Conservation (phyloP, 768 basidiomycete species). For the Calocybe cyanea region DNA sequence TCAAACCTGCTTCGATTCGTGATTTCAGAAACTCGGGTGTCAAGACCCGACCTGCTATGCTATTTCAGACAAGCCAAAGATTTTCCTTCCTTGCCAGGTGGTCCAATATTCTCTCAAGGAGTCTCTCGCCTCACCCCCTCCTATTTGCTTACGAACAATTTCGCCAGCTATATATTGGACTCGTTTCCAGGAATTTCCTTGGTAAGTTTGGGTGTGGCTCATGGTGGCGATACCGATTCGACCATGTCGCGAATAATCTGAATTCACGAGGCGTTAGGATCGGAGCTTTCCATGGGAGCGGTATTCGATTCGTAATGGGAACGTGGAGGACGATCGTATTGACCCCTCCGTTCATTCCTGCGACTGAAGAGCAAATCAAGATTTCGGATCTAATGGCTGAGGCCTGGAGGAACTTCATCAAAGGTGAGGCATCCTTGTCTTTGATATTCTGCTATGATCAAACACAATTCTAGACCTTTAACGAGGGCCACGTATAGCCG, state of each 20-base stretch:
- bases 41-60: too few species aligned
- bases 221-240: slow-evolving; percentile 31
- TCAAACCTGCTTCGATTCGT: too few species aligned
- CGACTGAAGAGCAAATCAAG: slow-evolving; percentile 23
- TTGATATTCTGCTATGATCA: background rate
- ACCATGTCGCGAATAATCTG: slow-evolving; percentile 28
- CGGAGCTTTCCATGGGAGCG: slow-evolving; percentile 28
- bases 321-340: slow-evolving; percentile 27
- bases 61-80: too few species aligned
- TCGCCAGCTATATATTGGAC: slow-evolving; percentile 17
- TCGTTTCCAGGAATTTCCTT: too few species aligned
- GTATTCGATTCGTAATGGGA: slow-evolving; percentile 32
- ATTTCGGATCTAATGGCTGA: slow-evolving; percentile 30
- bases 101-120: too few species aligned
- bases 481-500: slow-evolving; percentile 27
- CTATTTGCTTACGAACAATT: slow-evolving; percentile 27
- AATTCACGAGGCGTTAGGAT: slow-evolving; percentile 28
- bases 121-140: too few species aligned
- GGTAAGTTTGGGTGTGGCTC: too few species aligned
- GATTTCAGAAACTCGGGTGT: too few species aligned
- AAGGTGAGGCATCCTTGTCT: slow-evolving; percentile 21
- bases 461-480: background rate
- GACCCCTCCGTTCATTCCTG: slow-evolving; percentile 26
- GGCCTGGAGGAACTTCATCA: slow-evolving; percentile 35
- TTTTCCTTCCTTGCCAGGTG: too few species aligned